Evolutionary conservation across 73 alveolate species (phyloP).

Genomic region (Chromera velia): DNA sequence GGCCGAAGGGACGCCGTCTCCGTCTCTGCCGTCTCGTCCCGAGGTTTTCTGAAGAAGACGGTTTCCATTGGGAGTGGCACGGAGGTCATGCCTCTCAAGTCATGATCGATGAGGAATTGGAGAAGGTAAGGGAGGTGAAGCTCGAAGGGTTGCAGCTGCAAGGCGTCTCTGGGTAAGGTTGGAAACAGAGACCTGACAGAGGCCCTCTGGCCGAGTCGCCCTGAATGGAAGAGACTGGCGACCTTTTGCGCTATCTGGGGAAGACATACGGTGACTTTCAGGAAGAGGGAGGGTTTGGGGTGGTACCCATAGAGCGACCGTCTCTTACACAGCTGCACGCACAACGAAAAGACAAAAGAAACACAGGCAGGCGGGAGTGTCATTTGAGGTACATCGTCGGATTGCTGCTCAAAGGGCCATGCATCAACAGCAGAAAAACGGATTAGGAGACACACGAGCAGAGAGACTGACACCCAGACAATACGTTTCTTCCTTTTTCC

Average conservation of each 20-base stretch:
- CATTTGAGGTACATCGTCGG: background rate
- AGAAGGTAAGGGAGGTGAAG: slow-evolving; percentile 31
- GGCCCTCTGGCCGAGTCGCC: background rate
- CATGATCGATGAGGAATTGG: slow-evolving; percentile 25
- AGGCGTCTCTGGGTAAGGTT: too few relatives aligned
- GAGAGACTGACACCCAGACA: too few relatives aligned
- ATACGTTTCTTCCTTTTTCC: too few relatives aligned
- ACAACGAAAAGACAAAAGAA: background rate
- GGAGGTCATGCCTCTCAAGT: background rate
- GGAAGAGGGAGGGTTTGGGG: background rate
- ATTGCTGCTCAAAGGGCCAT: too few relatives aligned
- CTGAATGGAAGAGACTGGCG: background rate
- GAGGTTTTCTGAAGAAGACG: too few relatives aligned
- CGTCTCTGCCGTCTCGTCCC: too few relatives aligned
- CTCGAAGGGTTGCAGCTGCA: slow-evolving; percentile 30
- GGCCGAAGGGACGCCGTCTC: background rate
- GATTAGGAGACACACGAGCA: too few relatives aligned
- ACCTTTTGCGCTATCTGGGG: background rate
- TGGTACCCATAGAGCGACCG: background rate
- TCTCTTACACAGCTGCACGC: too few relatives aligned
- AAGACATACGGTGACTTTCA: background rate
- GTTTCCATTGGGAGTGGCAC: background rate
- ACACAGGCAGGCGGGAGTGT: background rate
- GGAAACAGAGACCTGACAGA: too few relatives aligned
- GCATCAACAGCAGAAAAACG: too few relatives aligned